Base-by-base conservation (phyloP, 192 early-diverging fungal species). In the Diversispora eburnea region DNA sequence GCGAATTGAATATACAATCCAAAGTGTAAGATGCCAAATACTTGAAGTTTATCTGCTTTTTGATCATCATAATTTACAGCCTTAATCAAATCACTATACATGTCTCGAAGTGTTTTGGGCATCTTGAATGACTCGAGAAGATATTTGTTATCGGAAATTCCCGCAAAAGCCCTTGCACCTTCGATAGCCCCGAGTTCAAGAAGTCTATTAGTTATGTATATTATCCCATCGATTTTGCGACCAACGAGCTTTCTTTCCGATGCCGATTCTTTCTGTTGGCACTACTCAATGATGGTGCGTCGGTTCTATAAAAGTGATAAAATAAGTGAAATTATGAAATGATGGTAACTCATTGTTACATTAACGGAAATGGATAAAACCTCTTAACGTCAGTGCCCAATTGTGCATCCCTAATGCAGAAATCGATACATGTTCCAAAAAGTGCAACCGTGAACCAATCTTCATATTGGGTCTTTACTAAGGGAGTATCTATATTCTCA, bases 231-330 rank as follows among this genome's bases (percentile, higher is more conserved):
- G 25, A 61, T 60, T 61, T 72, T 72, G 4, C 70, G 70, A 9
- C 55, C 55, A 10, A n/a, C 47, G 10, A 72, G 43, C 46, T 72
- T 72, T 61, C 70, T 72, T 72, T n/a, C n/a, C n/a, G n/a, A 71
- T 15, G 3, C 0, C 70, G 56, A 42, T 71, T 71, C 19, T 71
- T 71, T 17, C 70, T 56, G 56, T 71, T 71, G 7, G 56, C 52
- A 71, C 70, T 71, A 56, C 55, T 59, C 42, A 46, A 20, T 19
- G 70, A 71, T 25, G 55, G 55, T 47, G 56, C 70, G 12, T 71
- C 70, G 0, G 56, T 58, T 20, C 70, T 71, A 69, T 8, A 39
- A 54, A 55, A 42, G 39, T 69, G 49, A 69, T 7, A 69, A 69
- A 54, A 33, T 54, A 54, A n/a, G n/a, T n/a, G n/a, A n/a, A n/a